Conservation (phyloP, 139 green algal species). For the Coelastrella sp. region DNA sequence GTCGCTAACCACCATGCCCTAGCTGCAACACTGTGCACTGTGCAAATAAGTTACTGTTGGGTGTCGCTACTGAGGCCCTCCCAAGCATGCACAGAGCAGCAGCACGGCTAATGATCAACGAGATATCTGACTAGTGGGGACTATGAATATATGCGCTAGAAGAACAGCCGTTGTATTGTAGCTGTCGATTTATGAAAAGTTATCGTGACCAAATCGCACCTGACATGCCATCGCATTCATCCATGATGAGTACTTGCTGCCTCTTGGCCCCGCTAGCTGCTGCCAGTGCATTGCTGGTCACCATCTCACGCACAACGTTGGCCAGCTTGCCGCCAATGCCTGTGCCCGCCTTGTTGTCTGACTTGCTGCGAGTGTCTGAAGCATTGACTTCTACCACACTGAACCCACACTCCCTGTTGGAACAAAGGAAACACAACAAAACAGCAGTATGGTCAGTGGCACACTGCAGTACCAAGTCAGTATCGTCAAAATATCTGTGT, state of each 20-base stretch:
- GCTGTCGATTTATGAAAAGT: too few species aligned
- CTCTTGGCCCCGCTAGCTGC: not conserved
- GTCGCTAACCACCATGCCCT: too few species aligned
- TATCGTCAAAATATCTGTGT: too few species aligned
- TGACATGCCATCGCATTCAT: constrained; percentile 99
- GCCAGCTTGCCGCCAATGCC: constrained; percentile 78
- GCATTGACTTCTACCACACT: constrained; percentile 95
- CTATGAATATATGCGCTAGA: too few species aligned
- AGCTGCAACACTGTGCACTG: too few species aligned
- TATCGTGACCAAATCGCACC: constrained; percentile 68
- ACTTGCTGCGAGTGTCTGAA: constrained; percentile 93
- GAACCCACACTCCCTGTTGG: constrained; percentile 78
- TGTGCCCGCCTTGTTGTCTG: constrained; percentile 63
- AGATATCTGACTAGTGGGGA: too few species aligned
- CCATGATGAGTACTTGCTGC: constrained; percentile 93
- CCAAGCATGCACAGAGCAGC: too few species aligned
- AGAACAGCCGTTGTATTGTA: not conserved
- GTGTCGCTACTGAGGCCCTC: too few species aligned
- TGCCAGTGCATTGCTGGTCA: constrained; percentile 80
- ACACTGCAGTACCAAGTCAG: too few species aligned
- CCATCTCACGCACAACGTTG: constrained; percentile 96
- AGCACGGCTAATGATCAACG: too few species aligned
- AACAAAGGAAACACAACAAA: not conserved
- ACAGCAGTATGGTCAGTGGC: not conserved
- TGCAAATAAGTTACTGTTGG: too few species aligned